Base-by-base conservation (phyloP, 805 yeast genomes). In the Candida nanaspora region DNA sequence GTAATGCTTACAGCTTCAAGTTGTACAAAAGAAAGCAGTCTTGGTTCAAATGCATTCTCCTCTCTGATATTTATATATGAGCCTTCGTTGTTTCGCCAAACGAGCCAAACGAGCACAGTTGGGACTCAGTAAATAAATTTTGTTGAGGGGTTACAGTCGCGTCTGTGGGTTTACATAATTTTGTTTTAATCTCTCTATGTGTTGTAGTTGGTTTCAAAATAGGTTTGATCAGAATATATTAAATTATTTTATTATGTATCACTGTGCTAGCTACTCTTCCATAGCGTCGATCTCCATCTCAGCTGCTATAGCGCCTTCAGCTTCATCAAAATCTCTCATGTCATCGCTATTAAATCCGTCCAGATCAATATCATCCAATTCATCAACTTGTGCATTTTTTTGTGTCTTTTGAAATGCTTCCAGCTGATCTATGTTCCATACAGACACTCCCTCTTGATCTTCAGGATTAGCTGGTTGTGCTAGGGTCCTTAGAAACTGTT, bases 381-480 rank as follows among this genome's bases (percentile, higher is more conserved):
- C 45, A 20, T 42, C 52, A n/a, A 18, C 15, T 6, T 36, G 32
- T 6, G 35, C 38, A 3, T 35, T 41, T 29, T 38, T 58, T 55
- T 78, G 81, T 38, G 70, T 74, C 35, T 63, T 57, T 57, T 86
- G 96, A 53, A 68, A 74, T 19, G 59, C 62, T 40, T 72, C 62
- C 39, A 86, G 62, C 52, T 86, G 89, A 36, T 79, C 82, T 22
- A 79, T 46, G 43, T 82, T 82, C 98, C 98, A 91, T 14, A 93
- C 95, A 8, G 95, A 83, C 3, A 89, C 82, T 40, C 97, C 97
- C 52, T 88, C 95, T 59, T 85, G 94, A 56, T 91, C 97, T 46
- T 82, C 80, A 1, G 86, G 83, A 56, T 88, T 79, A 0, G 86
- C 70, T 0, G 98, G 98, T 61, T 93, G 99, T 0, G 98, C 98